A percentile compares a stretch with the other conserved stretches of the same genome.
These are phyloP conservation scores for Bruguiera parviflora DNA, from an alignment of 345 rosid genomes.

Conservation along the genomic window DNA sequence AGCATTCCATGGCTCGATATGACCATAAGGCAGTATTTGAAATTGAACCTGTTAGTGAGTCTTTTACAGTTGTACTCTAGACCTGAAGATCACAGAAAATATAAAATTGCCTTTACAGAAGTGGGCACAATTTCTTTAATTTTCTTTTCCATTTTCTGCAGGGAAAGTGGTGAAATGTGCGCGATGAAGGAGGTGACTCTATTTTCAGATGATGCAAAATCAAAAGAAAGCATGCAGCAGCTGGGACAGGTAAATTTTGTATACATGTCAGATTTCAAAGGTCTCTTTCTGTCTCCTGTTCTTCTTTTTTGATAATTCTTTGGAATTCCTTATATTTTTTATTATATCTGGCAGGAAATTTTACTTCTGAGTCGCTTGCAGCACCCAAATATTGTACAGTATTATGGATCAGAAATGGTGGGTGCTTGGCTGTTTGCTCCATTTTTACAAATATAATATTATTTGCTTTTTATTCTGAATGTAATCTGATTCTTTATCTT, in stretches of 20 bases:
- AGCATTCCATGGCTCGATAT: too few species aligned
- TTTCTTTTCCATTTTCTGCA: constrained; percentile 14
- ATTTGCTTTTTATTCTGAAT: neutral
- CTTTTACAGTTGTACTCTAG: neutral
- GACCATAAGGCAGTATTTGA: too few species aligned
- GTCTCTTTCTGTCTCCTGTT: neutral
- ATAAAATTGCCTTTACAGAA: neutral
- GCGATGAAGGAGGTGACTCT: constrained; percentile 87
- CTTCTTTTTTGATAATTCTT: neutral
- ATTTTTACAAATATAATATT: neutral
- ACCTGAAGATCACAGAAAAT: neutral
- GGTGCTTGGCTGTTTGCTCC: constrained; percentile 10
- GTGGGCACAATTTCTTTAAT: neutral
- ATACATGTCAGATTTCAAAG: too few species aligned
- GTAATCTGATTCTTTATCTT: neutral
- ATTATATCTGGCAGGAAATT: constrained; percentile 54
- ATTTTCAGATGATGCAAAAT: constrained; percentile 76
- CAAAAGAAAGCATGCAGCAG: constrained; percentile 70
- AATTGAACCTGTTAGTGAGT: too few species aligned
- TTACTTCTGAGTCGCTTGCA: constrained; percentile 52
- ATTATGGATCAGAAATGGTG: constrained; percentile 67
- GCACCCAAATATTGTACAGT: constrained; percentile 73
- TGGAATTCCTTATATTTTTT: constrained; percentile 1
- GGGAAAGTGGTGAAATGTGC: constrained; percentile 84
- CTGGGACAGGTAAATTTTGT: constrained; percentile 51